Percentiles rank a stretch among this genome's conserved stretches.
Evolutionary conservation across 202 grass and related monocot genomes (phyloP).

Genomic region (Digitaria exilis): DNA sequence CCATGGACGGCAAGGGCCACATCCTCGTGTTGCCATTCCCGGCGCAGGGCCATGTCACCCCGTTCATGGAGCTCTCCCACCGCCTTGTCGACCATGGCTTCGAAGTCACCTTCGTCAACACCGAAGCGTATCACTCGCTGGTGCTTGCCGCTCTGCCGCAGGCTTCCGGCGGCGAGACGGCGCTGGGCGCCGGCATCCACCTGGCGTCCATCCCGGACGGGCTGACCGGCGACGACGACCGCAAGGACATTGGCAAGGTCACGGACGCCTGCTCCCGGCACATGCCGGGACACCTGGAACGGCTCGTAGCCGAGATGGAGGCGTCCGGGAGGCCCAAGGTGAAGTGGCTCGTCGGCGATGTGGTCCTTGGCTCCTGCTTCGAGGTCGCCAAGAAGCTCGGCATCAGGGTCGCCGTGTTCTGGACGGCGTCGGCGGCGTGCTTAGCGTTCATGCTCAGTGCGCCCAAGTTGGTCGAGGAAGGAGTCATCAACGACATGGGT

Average conservation of each 20-base stretch:
- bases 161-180: background rate
- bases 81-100: conserved; percentile 19
- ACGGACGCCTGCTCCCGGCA: background rate
- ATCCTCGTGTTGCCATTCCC: conserved; percentile 31
- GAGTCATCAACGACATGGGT: background rate
- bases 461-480: conserved; percentile 15
- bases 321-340: conserved; percentile 10
- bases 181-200: background rate
- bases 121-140: conserved; percentile 19
- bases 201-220: conserved; percentile 39
- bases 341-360: conserved; percentile 18
- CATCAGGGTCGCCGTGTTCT: conserved; percentile 20
- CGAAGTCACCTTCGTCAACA: conserved; percentile 40
- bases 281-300: conserved; percentile 1
- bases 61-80: conserved; percentile 35
- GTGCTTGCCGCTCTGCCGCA: background rate
- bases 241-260: conserved; percentile 8
- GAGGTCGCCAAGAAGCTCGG: conserved; percentile 42
- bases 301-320: conserved; percentile 7
- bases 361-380: background rate
- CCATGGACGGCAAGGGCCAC: background rate
- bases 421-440: background rate
- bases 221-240: background rate
- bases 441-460: background rate
- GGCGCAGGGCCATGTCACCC: conserved; percentile 41